Base-by-base conservation (phyloP, 148 eudicot genomes). In the Rhododendron vialii region DNA sequence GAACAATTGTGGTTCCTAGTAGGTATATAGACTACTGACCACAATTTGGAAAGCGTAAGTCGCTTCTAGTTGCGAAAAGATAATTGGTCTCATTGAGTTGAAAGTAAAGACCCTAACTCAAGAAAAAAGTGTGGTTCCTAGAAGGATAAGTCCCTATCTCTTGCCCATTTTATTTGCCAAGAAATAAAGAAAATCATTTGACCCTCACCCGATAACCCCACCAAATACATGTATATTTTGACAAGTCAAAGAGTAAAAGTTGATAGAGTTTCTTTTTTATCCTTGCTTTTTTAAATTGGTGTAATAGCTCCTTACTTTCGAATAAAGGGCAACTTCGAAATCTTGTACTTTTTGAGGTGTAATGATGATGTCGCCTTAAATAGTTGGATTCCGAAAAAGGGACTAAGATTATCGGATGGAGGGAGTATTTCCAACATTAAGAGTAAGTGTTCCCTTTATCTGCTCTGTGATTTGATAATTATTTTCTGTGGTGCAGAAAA, bases 401-500 rank as follows among this genome's bases (percentile, higher is more conserved):
- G 71, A 63, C 30, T 63, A n/a, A 63, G 26, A 63, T n/a, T 63
- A 22, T 20, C 0, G 7, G 67, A 22, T 5, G 67, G 8, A 59
- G 38, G 38, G 38, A 36, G 38, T 36, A 36, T 36, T 57, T 86
- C 57, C 11, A 43, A 35, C 36, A 53, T 87, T 30, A 61, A 38
- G 63, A 24, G 12, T 69, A 67, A 30, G 41, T 80, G 81, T 69
- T 24, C 17, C 33, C 35, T 22, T 69, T 7, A 36, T 7, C 28
- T 22, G 47, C 24, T 41, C 47, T 26, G 33, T 59, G 20, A 12
- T 12, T 76, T 73, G 20, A 30, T 47, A 71, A 47, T 75, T 67
- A 47, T 7, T 78, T 17, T 53, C 7, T 43, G 50, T 86, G 73
- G 59, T 91, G 83, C 92, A 94, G 99, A 94, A 95, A 92, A 89